Percentiles rank a stretch among this genome's conserved stretches.
phyloP scores from a whole-genome alignment of 306 rosid genomes.

The Coriaria nepalensis region DNA sequence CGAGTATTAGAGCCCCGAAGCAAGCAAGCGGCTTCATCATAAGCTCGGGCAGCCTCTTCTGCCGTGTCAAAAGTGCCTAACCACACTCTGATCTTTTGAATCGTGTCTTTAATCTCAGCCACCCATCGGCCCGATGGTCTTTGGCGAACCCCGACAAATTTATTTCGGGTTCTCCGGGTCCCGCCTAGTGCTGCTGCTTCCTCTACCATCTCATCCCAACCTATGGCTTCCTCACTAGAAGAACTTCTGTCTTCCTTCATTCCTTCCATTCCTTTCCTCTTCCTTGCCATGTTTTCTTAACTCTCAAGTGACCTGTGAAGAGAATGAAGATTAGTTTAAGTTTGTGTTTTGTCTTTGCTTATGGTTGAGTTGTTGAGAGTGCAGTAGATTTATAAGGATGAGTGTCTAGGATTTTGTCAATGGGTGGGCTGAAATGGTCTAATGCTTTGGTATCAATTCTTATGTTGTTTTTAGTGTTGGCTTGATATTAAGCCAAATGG shows the following conservation, averaged over 20 bases:
- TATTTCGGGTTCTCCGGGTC: slow-evolving; percentile 39
- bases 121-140: slow-evolving; percentile 96
- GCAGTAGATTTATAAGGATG: slow-evolving; percentile 20
- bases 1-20: slow-evolving; percentile 83
- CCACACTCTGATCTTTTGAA: slow-evolving; percentile 93
- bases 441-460: slow-evolving; percentile 14
- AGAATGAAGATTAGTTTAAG: background rate
- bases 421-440: slow-evolving; percentile 35
- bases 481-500: slow-evolving; percentile 33
- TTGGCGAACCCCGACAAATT: slow-evolving; percentile 82
- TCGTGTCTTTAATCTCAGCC: slow-evolving; percentile 91
- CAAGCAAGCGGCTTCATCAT: slow-evolving; percentile 93
- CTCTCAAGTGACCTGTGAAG: no score
- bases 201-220: slow-evolving; percentile 72
- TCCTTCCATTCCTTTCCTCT: slow-evolving; percentile 42
- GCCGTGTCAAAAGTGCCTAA: slow-evolving; percentile 97
- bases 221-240: slow-evolving; percentile 31
- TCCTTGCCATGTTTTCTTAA: slow-evolving; percentile 53
- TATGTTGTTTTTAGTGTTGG: slow-evolving; percentile 27
- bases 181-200: slow-evolving; percentile 63
- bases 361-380: slow-evolving; percentile 14
- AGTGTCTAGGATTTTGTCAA: slow-evolving; percentile 14
- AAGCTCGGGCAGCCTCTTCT: slow-evolving; percentile 94
- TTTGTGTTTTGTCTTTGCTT: slow-evolving; percentile 4
- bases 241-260: slow-evolving; percentile 29